Evolutionary conservation across 2,329 filamentous ascomycete species (phyloP), one percentile per base, ranked within the genome.

Genomic region (Diplodia scrobiculata): DNA sequence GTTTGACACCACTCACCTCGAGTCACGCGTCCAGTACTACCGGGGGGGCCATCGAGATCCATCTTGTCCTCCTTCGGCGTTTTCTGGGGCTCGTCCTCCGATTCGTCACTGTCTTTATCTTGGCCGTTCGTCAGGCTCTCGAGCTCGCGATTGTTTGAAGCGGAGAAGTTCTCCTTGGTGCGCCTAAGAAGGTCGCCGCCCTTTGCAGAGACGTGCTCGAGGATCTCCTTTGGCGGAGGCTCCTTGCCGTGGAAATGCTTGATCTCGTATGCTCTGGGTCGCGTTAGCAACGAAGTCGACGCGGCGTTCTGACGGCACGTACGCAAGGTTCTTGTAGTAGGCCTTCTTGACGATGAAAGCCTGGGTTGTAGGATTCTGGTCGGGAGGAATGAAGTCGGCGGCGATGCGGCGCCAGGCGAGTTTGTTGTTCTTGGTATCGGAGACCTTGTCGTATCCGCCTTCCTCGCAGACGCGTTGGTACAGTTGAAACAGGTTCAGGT

Each of bases 311-410:
- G 60, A 9, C 63, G 34, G 41, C 48, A 65, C 82, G 67, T 75
- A 84, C 81, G 90, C 89, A 52, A 97, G 84, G 72, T 94, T 92
- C 77, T 92, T 93, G 82, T 96, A 96, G 80, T 95, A 97, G 69
- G 90, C 88, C 66, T 90, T 89, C 80, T 97, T 97, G 66, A 96
- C 82, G 67, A 90, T 86, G 79, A 96, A 96, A 14, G 91, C 92
- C 67, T 92, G 87, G n/a, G 91, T 91, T 6, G 91, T 85, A 68
- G 91, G 87, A 74, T 94, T 92, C 72, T 85, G 84, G 66, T 87
- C 88, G 73, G 87, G 87, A 69, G 93, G 86, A 59, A 91, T 87
- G 66, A 96, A 89, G 71, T 92, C 88, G 63, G 88, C 84, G 13
- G 89, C 91, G 72, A 96, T 84, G 71, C 87, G 87, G 69, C 91